phyloP scores from a whole-genome alignment of 1,284 basidiomycete genomes.

The Apiotrichum montevideense region DNA sequence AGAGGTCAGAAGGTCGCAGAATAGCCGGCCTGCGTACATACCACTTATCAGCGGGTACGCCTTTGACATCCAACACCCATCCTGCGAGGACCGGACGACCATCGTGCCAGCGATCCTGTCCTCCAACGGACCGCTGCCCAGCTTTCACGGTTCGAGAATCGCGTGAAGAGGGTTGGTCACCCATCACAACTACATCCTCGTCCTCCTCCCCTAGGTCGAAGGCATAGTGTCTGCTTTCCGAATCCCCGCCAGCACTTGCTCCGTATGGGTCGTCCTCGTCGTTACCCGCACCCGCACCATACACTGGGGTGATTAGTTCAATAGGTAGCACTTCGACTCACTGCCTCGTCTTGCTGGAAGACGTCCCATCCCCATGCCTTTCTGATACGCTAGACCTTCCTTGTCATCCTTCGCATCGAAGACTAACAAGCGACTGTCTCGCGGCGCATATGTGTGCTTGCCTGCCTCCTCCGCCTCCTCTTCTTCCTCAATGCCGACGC shows the following conservation, averaged over 20 bases:
- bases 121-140: no score
- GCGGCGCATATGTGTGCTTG: constrained; percentile 78
- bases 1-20: constrained; percentile 7
- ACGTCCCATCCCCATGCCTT: constrained; percentile 57
- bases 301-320: constrained; percentile 12
- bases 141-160: neutral
- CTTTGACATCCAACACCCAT: constrained; percentile 64
- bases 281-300: constrained; percentile 58
- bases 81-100: constrained; percentile 67
- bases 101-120: constrained; percentile 57
- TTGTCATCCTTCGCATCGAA: constrained; percentile 65
- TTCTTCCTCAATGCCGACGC: constrained; percentile 44
- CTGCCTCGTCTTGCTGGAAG: constrained; percentile 22
- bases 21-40: constrained; percentile 43
- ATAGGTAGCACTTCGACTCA: constrained; percentile 5
- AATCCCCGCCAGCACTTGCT: constrained; percentile 21
- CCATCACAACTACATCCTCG: constrained; percentile 53
- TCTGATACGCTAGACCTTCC: constrained; percentile 71
- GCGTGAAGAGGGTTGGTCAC: constrained; percentile 1
- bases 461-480: constrained; percentile 57
- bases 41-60: constrained; percentile 68
- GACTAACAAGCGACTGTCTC: constrained; percentile 63
- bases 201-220: constrained; percentile 62
- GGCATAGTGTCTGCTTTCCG: constrained; percentile 51
- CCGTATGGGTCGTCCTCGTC: constrained; percentile 85